Evolutionary conservation across 2,329 filamentous ascomycete species (phyloP).

Genomic region (Nemania bipapillata): DNA sequence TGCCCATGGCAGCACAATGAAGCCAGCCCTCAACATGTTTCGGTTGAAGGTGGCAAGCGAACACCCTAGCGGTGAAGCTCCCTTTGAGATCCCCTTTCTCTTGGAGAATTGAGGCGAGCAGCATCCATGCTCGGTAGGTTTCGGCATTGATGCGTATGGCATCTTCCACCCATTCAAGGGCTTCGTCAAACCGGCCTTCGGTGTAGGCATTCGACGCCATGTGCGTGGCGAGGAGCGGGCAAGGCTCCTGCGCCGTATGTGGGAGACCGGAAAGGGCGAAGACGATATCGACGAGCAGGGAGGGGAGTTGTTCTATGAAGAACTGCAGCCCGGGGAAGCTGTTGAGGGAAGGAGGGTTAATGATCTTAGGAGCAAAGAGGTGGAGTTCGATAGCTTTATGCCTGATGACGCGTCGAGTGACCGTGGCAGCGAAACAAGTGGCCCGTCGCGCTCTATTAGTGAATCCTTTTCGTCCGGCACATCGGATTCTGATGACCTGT

Average conservation of each 20-base stretch:
- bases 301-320: not conserved
- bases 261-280: conserved; percentile 51
- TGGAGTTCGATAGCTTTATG: not conserved
- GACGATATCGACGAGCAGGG: conserved; percentile 44
- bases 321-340: conserved; percentile 29
- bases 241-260: conserved; percentile 51
- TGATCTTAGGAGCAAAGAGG: not conserved
- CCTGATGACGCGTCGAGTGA: conserved; percentile 31
- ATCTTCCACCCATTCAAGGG: conserved; percentile 68
- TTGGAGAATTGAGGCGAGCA: conserved; percentile 69
- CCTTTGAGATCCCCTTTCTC: conserved; percentile 68
- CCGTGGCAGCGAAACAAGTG: conserved; percentile 39
- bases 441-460: not conserved
- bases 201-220: conserved; percentile 76
- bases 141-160: conserved; percentile 76
- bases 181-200: conserved; percentile 67
- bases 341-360: conserved; percentile 10
- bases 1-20: conserved; percentile 66
- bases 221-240: conserved; percentile 52
- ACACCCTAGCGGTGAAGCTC: conserved; percentile 68
- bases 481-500: conserved; percentile 18
- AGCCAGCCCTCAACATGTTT: conserved; percentile 71
- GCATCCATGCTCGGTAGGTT: conserved; percentile 72
- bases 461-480: conserved; percentile 16
- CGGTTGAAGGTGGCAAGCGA: conserved; percentile 70